phyloP scores from a whole-genome alignment of 331 rosid genomes.

The Quercus lobata region DNA sequence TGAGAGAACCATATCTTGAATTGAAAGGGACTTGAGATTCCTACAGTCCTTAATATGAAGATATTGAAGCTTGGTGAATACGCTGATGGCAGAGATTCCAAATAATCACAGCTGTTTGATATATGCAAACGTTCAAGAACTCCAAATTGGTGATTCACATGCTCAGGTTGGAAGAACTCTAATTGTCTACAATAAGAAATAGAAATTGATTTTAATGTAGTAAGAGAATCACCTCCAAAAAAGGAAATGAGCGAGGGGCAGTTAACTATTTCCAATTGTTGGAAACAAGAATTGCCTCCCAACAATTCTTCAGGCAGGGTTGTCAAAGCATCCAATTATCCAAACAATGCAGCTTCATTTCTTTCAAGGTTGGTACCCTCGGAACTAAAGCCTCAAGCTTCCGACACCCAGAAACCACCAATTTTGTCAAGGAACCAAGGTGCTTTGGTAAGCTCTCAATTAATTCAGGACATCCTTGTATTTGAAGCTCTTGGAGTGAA shows the following conservation, averaged over 20 bases:
- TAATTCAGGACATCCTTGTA: conserved; percentile 16
- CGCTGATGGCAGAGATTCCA: conserved; percentile 3
- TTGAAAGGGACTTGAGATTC: conserved; percentile 11
- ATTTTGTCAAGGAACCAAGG: conserved; percentile 12
- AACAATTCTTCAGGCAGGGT: conserved; percentile 16
- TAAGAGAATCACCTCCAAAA: neutral
- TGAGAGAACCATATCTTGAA: neutral
- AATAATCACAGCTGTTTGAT: conserved; percentile 4
- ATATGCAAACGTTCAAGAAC: conserved; percentile 14
- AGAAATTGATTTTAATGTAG: conserved; percentile 11
- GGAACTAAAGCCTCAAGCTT: conserved; percentile 7
- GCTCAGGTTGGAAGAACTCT: neutral
- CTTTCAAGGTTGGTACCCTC: conserved; percentile 13
- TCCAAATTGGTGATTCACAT: neutral
- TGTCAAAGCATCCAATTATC: conserved; percentile 8
- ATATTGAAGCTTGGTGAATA: conserved; percentile 18
- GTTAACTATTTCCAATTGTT: conserved; percentile 7
- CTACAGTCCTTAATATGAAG: neutral
- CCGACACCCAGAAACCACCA: conserved; percentile 17
- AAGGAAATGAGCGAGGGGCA: conserved; percentile 16
- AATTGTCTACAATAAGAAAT: conserved; percentile 15
- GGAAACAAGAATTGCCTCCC: conserved; percentile 12
- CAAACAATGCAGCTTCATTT: conserved; percentile 6
- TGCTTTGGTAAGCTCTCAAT: neutral
- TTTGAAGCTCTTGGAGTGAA: conserved; percentile 13